These are phyloP conservation scores for Russula emetica DNA, from an alignment of 768 basidiomycete species.

Conservation along the genomic window DNA sequence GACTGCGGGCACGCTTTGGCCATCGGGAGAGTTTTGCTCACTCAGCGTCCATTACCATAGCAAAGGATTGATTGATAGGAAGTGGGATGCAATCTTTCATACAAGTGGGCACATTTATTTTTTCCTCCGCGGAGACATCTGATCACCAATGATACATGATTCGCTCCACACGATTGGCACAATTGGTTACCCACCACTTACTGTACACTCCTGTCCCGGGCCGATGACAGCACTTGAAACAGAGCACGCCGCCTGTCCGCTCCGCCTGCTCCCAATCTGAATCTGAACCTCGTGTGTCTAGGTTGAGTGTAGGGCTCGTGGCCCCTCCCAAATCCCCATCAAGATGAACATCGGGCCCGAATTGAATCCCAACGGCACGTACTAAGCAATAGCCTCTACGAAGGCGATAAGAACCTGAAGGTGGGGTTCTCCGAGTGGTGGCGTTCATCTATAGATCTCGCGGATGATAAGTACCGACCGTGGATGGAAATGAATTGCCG, in stretches of 20 bases:
- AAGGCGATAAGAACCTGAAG: constrained; percentile 24
- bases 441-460: constrained; percentile 20
- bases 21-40: constrained; percentile 1
- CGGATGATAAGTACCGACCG: constrained; percentile 16
- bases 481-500: constrained; percentile 14
- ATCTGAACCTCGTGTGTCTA: background rate
- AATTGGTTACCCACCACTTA: background rate
- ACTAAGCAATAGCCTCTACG: constrained; percentile 24
- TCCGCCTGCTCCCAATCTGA: background rate
- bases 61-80: background rate
- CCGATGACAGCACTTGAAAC: constrained; percentile 10
- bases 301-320: background rate
- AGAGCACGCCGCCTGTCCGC: background rate
- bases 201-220: background rate
- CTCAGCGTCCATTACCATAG: background rate
- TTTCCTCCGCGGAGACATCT: constrained; percentile 14
- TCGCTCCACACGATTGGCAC: constrained; percentile 14
- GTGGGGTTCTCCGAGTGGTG: constrained; percentile 22
- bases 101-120: background rate
- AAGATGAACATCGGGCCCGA: constrained; percentile 13
- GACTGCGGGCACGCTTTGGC: background rate
- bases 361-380: constrained; percentile 16
- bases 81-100: background rate
- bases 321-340: constrained; percentile 3
- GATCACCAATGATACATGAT: background rate